Base-by-base conservation (phyloP, 1,284 basidiomycete species). In the Fomitopsis schrenkii region DNA sequence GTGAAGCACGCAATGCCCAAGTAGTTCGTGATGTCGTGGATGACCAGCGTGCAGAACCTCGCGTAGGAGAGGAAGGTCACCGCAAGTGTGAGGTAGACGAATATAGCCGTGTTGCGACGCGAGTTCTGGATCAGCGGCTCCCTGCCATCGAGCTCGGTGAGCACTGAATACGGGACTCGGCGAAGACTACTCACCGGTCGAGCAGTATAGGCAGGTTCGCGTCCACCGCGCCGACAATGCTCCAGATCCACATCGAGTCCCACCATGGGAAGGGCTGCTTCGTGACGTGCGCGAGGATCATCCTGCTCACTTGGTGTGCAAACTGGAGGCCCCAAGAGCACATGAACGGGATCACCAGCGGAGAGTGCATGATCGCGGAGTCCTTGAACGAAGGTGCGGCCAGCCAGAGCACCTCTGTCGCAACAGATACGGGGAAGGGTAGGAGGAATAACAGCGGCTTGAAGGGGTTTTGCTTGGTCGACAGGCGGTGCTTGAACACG, bases 251-350 rank as follows among this genome's bases (percentile, higher is more conserved):
- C 72, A 95, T 85, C 67, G 85, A 83, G 74, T 97, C 94, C 86
- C 90, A 95, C 73, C 84, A 83, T 0, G 96, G 96, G 80, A 98
- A 97, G 6, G 87, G 79, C 44, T 84, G 82, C 66, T 87, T 87
- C 57, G 95, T 96, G 45, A 98, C 88, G 75, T 99, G 97, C 0
- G 95, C 94, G 40, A 98, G 78, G 72, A 98, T 98, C 77, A 98
- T 91, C 66, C 92, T 81, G 41, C 94, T 94, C 50, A 98, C 96
- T 70, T 91, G 88, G 73, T 94, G 90, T 22, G 91, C 87, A 66
- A 94, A 94, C 69, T 90, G 87, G 55, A 94, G 76, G 26, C 94
- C 97, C 95, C 95, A 98, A 50, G 90, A 90, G 66, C 87, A 88
- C 19, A 96, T 75, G 80, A 97, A 97, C 0, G 95, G 94, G 5